Base-by-base conservation (phyloP, 2,329 filamentous ascomycete genomes). In the Colletotrichum paranaense region DNA sequence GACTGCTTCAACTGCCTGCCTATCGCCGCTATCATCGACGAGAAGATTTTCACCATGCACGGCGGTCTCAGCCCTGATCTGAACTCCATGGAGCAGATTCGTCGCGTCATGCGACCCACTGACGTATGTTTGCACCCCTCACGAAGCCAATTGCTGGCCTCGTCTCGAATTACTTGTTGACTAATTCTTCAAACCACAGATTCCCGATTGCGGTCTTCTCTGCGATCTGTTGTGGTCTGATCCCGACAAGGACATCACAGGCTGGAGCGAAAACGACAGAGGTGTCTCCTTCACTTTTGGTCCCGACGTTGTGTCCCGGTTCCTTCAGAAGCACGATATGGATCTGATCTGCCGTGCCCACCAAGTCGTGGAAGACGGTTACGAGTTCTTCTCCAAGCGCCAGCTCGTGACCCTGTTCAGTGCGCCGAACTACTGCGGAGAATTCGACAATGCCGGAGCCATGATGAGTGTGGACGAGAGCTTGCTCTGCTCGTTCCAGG, bases 391-490 rank as follows among this genome's bases (percentile, higher is more conserved):
- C 88, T 98, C 95, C 75, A 98, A 98, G 88, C 93, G 97, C 79
- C 96, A 98, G 85, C 89, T 99, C 76, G 97, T 99, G 76, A 99
- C 97, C 71, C 88, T 99, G 72, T 99, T 99, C 88, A 98, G 95
- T 81, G 97, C 97, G 66, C 97, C 97, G 78, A 99, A 99, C 88
- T 99, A 99, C 89, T 99, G 96, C 80, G 96, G 96, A 84, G 97
- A 99, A 87, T 99, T 99, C 82, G 97, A 99, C 89, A 99, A 99
- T 82, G 96, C 96, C 66, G 97, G 97, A 83, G 97, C 97, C 76
- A 98, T 99, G 96, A 98, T 99, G 97, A 98, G 95, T 82, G 97
- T 99, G 52, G 97, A 98, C 83, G 97, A 98, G 89, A 98, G 95
- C 84, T 87, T 99, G 85, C 89, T 99, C 81, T 99, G 97, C 89